Base-by-base conservation (phyloP, 192 early-diverging fungal species). In the Borealophlyctis nickersoniae region DNA sequence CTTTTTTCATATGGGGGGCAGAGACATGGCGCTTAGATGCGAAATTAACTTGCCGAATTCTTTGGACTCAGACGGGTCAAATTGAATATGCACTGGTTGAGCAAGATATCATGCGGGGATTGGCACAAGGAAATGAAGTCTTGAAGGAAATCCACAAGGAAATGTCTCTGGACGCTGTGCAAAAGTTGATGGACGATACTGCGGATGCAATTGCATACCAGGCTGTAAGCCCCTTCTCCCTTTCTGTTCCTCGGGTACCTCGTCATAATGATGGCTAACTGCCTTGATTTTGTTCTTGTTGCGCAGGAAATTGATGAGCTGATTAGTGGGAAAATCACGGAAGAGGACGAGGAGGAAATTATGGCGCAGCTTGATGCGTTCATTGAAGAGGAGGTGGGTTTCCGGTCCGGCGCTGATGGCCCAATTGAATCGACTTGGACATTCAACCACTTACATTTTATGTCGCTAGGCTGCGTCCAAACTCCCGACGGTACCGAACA, bases 161-260 rank as follows among this genome's bases (percentile, higher is more conserved):
- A 63, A 92, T 87, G 78, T 88, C 88, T 23, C 61, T 99, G 32
- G 91, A 95, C n/a, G 86, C 90, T 39, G 93, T 98, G 0, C 91
- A 99, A 53, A 83, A 85, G 45, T 77, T 99, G 36, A 93, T 97
- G 84, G 94, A 98, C 63, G 94, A 99, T 57, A 98, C 95, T 0
- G 91, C 88, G 2, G 97, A 99, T 36, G 91, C 89, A 13, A 92
- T 99, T 70, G 91, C 89, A 0, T 97, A 97, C 67, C 96, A 99
- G 73, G 89, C 93, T 49, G 90, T 91, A 72, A 68, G 60, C 49
- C 24, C 9, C 19, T 45, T 2, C 30, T 22, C 31, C 26, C 70
- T 0, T n/a, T 30, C 26, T 0, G 30, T 51, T 0, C 19, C 4
- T 51, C 11, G 31, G 14, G 16, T 35, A 22, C 3, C 14, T 67